Evolutionary conservation across 495 filamentous ascomycete genomes (phyloP), one percentile per base, ranked within the genome.

Genomic region (Neohortaea acidophila): DNA sequence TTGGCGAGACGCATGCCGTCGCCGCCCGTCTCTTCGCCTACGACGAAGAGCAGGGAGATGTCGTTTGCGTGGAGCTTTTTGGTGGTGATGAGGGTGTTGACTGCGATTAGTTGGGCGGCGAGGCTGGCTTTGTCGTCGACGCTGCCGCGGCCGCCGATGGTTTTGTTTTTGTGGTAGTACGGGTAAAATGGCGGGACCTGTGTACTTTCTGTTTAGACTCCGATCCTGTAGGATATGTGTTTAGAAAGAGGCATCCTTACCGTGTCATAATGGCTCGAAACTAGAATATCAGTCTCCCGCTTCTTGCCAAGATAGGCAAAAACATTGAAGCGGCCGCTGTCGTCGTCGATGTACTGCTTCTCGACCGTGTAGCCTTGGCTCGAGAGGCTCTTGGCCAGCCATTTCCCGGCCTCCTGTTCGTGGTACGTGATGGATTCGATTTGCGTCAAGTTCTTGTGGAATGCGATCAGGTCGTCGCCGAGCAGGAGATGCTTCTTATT

Each of bases 111-210:
- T 63, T 73, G 63, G 18, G 68, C 60, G 27, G 89, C 87, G 8
- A 97, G 76, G 59, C 75, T 79, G 25, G 64, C 85, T 56, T 97
- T 97, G 41, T 81, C 87, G 54, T 97, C 87, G 44, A 92, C 85
- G 38, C 69, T 73, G 42, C 89, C 87, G 15, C 87, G 77, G 20
- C 87, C 87, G 24, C 66, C 65, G 18, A 84, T 73, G 23, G 64
- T 33, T 21, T 60, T 54, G 21, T 36, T 18, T 10, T 44, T 38
- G 13, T 59, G 56, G 33, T 46, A 41, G 56, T 81, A 81, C 4
- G 70, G 79, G 48, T 84, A 79, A 59, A 72, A 86, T 0, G 78
- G 77, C 5, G 78, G 78, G 1, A 78, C 54, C 54, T 55, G n/a
- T n/a, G n/a, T n/a, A n/a, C n/a, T n/a, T n/a, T n/a, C n/a, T n/a